A percentile compares a stretch with the other conserved stretches of the same genome.
Conservation (phyloP, 164 flowering plant genomes). For the Hamamelis virginiana region DNA sequence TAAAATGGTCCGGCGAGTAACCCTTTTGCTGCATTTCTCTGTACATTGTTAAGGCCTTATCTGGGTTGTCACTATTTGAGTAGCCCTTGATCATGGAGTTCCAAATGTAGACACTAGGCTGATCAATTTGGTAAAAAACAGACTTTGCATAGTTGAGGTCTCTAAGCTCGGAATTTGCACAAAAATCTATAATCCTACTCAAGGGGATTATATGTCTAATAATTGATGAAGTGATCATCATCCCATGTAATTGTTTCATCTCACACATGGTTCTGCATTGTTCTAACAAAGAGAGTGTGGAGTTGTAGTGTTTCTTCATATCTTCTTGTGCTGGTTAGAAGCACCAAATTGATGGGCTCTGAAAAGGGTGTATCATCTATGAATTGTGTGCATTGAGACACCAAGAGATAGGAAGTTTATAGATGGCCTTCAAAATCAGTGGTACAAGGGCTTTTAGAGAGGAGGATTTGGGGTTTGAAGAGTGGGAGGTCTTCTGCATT, state of each 20-base stretch:
- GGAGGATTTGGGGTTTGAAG: too few species aligned
- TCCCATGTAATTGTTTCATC: conserved; percentile 18
- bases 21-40: conserved; percentile 18
- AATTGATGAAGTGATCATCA: conserved; percentile 17
- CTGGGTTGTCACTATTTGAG: conserved; percentile 10
- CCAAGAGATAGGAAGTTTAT: too few species aligned
- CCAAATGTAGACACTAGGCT: conserved; percentile 23
- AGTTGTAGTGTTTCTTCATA: conserved; percentile 18
- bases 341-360: neutral
- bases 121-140: conserved; percentile 12
- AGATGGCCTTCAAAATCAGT: too few species aligned
- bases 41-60: conserved; percentile 14
- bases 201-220: conserved; percentile 11
- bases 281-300: conserved; percentile 12
- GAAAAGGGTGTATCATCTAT: neutral
- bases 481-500: too few species aligned
- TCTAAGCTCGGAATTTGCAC: conserved; percentile 6
- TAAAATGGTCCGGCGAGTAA: conserved; percentile 8
- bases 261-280: conserved; percentile 20
- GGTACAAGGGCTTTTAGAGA: too few species aligned
- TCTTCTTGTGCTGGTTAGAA: neutral
- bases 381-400: too few species aligned
- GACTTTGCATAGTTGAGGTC: conserved; percentile 12
- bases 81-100: conserved; percentile 28
- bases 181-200: conserved; percentile 21